Base-by-base conservation (phyloP, 306 rosid genomes). In the Ziziphus jujuba region DNA sequence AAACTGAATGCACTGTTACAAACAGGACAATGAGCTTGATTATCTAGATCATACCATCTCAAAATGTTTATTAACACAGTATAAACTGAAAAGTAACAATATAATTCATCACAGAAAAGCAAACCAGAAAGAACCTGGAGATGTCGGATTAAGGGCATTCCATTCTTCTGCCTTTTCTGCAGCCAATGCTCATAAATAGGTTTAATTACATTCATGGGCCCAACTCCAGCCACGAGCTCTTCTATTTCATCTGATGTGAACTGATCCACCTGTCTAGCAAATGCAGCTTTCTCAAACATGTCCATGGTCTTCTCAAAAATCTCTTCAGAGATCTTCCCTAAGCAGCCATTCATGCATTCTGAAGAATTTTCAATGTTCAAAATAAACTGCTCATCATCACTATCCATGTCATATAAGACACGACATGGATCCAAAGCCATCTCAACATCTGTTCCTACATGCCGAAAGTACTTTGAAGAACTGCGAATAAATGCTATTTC, bases 321-420 rank as follows among this genome's bases (percentile, higher is more conserved):
- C 73, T 85, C 89, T 15, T 76, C 86, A 0, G 87, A 67, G 24
- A 85, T 80, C 61, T 73, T 84, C 23, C 72, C 82, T 69, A 69
- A 73, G 58, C 71, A 21, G 65, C 53, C 36, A 51, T 81, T 69
- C 28, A 56, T 72, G 54, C 61, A 57, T 75, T 78, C 87, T 17
- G 78, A 66, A 72, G 85, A 83, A 79, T 52, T 78, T 77, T 9
- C 77, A 22, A 63, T 47, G 40, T 59, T 66, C 50, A 52, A 66
- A 78, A 95, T 53, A 96, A 97, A 95, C 71, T 50, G 79, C 71
- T 90, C 99, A 69, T 95, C 99, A 60, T 90, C 99, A 51, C 95
- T 95, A 74, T 95, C 99, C 99, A 95, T 90, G 82, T 95, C 97
- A 81, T 95, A 95, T 75, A 90, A 70, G 72, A 88, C 79, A 40